These are phyloP conservation scores for Euphorbia corollata DNA, from an alignment of 441 rosid genomes.

Conservation along the genomic window DNA sequence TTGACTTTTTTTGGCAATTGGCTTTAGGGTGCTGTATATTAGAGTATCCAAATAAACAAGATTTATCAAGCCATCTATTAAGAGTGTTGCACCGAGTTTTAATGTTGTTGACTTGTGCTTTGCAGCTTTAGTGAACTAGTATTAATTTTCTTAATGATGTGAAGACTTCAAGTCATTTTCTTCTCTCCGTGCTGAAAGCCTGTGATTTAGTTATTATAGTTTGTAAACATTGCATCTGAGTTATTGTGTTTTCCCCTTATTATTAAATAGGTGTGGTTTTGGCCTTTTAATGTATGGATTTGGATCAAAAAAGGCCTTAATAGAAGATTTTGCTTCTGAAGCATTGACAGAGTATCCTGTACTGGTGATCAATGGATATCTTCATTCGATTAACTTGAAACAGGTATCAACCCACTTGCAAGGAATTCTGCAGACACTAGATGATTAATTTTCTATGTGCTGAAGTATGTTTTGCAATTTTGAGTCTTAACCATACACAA, in stretches of 20 bases:
- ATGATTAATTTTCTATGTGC: conserved; percentile 4
- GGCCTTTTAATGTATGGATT: conserved; percentile 89
- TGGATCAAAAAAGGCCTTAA: conserved; percentile 71
- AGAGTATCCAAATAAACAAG: too few relatives aligned
- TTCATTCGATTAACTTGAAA: conserved; percentile 69
- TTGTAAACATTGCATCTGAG: neutral
- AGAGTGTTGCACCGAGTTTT: too few relatives aligned
- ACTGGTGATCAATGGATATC: conserved; percentile 85
- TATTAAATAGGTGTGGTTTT: conserved; percentile 61
- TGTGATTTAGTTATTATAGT: neutral
- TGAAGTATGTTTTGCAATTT: neutral
- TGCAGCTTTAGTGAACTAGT: too few relatives aligned
- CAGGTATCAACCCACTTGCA: conserved; percentile 40
- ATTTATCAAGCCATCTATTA: too few relatives aligned
- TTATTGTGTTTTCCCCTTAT: conserved; percentile 4
- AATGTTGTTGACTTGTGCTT: too few relatives aligned
- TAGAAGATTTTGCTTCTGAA: conserved; percentile 84
- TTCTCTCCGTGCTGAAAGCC: neutral
- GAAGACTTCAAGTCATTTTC: neutral
- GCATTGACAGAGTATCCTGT: conserved; percentile 64
- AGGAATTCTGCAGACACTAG: neutral
- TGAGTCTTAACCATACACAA: neutral
- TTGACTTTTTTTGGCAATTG: too few relatives aligned
- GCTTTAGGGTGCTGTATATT: too few relatives aligned
- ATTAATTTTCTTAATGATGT: too few relatives aligned